phyloP scores from a whole-genome alignment of 73 alveolate genomes.

The Paramecium biaurelia region DNA sequence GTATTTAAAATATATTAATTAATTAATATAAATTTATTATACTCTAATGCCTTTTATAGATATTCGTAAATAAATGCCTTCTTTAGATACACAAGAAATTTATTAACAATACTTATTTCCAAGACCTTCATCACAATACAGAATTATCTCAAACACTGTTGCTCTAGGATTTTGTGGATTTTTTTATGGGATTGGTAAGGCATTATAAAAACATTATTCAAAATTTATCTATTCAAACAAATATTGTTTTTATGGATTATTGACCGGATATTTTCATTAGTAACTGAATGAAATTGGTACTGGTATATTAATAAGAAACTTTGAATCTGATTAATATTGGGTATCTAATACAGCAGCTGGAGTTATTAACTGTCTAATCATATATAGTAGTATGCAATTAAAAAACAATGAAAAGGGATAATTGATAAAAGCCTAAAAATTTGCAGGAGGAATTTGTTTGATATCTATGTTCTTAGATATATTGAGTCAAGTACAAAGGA shows the following conservation, averaged over 20 bases:
- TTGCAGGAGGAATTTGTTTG: background rate
- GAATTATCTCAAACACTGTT: background rate
- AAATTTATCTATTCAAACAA: background rate
- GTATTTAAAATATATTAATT: background rate
- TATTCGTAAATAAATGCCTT: background rate
- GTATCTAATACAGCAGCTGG: constrained; percentile 37
- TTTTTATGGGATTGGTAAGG: constrained; percentile 24
- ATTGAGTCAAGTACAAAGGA: background rate
- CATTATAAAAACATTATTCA: background rate
- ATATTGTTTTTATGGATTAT: background rate
- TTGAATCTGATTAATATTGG: constrained; percentile 15
- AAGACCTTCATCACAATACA: background rate
- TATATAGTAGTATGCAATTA: background rate
- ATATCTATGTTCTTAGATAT: background rate
- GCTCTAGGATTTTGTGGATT: background rate
- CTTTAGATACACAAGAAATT: background rate
- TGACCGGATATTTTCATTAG: background rate
- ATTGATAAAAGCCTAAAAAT: background rate
- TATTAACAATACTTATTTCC: background rate
- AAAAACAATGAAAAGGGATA: background rate
- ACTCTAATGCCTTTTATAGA: background rate
- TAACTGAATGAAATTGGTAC: background rate
- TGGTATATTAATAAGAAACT: constrained; percentile 27
- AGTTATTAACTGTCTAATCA: background rate
- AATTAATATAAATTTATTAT: no score